Evolutionary conservation across 768 basidiomycete species (phyloP), one percentile per base, ranked within the genome.

Genomic region (Leccinellum rugosiceps): DNA sequence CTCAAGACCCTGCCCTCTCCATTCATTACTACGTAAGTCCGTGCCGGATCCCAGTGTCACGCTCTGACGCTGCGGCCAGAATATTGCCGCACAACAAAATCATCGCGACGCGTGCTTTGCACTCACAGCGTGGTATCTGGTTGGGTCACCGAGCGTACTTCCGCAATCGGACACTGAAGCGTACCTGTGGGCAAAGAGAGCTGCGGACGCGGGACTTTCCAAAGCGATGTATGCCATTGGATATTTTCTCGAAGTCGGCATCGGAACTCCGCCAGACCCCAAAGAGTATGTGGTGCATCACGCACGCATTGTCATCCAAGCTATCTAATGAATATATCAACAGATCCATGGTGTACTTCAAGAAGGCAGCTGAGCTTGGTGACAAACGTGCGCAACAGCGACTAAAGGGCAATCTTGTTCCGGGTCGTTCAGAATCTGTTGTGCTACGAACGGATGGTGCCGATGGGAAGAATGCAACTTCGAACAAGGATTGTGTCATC

Each of bases 121-220:
- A 1, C 80, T 99, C 43, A 98, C 97, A 17, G 95, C 97, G 7
- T 99, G 96, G 96, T 99, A 99, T 69, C 87, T 99, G 61, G 96
- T 98, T 58, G 97, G 97, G 48, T 98, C 95, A 9, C 92, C 95
- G 0, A 96, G 97, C 23, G 94, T 99, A 2, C 82, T 99, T 15
- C 96, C 97, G 1, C 97, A 99, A 69, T 97, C 94, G 0, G 97
- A 99, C 70, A 98, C 96, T 0, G 97, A 99, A 69, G 97, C 97
- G 11, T 98, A 86, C 74, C 77, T 99, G 3, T 99, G 97, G 97
- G 93, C 97, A 6, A 91, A 91, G 74, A 94, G 87, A 67, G 94
- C 97, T 23, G 95, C 94, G 17, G 95, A 98, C 30, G 84, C 82
- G 11, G 96, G 94, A 1, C 80, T 99, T 14, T 83, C 86, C 5